phyloP scores from a whole-genome alignment of 2,329 filamentous ascomycete species.

The Epichloe amarillans region DNA sequence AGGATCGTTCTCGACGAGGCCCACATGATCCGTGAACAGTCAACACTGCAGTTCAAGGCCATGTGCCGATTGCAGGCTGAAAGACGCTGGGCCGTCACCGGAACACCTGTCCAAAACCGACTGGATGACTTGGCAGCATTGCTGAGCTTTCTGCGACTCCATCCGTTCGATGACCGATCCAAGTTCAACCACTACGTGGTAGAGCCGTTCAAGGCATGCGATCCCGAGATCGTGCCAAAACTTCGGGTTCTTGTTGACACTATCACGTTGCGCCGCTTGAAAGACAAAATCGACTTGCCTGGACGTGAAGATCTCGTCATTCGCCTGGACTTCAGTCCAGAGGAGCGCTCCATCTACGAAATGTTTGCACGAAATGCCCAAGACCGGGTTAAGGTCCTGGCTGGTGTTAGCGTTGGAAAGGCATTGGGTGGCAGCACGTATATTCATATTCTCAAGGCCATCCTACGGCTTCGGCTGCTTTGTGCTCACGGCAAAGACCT shows the following conservation, averaged over 20 bases:
- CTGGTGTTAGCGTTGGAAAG: slow-evolving; percentile 40
- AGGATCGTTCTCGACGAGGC: slow-evolving; percentile 90
- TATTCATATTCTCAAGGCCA: slow-evolving; percentile 83
- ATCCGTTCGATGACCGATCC: slow-evolving; percentile 67
- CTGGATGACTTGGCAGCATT: slow-evolving; percentile 81
- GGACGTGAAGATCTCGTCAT: slow-evolving; percentile 59
- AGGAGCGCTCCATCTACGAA: slow-evolving; percentile 69
- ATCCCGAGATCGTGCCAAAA: slow-evolving; percentile 71
- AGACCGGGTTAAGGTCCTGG: slow-evolving; percentile 66
- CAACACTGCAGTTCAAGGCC: slow-evolving; percentile 70
- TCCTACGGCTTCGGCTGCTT: slow-evolving; percentile 76
- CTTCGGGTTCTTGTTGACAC: slow-evolving; percentile 83
- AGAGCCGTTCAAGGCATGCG: slow-evolving; percentile 73
- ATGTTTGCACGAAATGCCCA: slow-evolving; percentile 72
- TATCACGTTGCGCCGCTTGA: slow-evolving; percentile 82
- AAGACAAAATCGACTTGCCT: slow-evolving; percentile 80
- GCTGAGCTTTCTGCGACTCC: slow-evolving; percentile 71
- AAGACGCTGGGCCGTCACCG: slow-evolving; percentile 92
- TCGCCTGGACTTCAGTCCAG: slow-evolving; percentile 58
- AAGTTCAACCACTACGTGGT: slow-evolving; percentile 73
- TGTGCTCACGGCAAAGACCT: slow-evolving; percentile 93
- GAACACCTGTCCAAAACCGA: slow-evolving; percentile 88
- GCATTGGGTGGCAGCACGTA: slow-evolving; percentile 76
- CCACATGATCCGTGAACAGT: slow-evolving; percentile 81
- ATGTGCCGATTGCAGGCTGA: slow-evolving; percentile 68